phyloP scores from a whole-genome alignment of 2,329 filamentous ascomycete genomes.

The Aspergillus persii region DNA sequence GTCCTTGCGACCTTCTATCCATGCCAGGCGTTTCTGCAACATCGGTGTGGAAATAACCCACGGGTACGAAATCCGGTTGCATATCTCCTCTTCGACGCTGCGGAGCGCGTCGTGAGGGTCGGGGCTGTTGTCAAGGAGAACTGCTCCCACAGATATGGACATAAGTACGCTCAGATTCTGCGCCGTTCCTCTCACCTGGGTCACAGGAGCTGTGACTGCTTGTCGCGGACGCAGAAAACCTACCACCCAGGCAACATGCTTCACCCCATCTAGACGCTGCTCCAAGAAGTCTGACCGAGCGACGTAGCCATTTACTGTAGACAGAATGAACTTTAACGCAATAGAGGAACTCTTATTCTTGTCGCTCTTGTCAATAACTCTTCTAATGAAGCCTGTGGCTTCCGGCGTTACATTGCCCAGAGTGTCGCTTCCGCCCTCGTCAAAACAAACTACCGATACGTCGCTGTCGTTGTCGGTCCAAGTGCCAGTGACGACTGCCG shows the following conservation, averaged over 20 bases:
- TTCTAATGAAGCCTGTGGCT: no score
- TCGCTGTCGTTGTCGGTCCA: no score
- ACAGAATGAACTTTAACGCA: slow-evolving; percentile 1
- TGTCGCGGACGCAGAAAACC: background rate
- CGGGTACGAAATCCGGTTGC: background rate
- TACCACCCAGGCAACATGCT: background rate
- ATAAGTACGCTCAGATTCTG: background rate
- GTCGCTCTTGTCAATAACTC: no score
- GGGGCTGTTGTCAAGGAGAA: background rate
- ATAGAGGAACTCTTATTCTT: background rate
- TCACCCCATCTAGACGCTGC: background rate
- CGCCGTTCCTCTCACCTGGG: background rate
- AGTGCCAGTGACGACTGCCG: background rate
- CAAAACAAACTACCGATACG: no score
- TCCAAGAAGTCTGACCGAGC: slow-evolving; percentile 1
- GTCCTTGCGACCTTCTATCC: slow-evolving; percentile 2
- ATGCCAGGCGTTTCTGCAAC: slow-evolving; percentile 1
- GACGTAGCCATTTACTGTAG: background rate
- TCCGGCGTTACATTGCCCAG: no score
- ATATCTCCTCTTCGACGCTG: background rate
- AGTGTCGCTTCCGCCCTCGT: no score
- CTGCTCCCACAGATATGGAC: background rate
- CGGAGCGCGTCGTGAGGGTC: background rate
- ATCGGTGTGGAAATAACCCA: background rate
- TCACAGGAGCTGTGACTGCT: background rate